Evolutionary conservation across 2,329 filamentous ascomycete genomes (phyloP), one percentile per base, ranked within the genome.

Genomic region (Emergomyces orientalis): DNA sequence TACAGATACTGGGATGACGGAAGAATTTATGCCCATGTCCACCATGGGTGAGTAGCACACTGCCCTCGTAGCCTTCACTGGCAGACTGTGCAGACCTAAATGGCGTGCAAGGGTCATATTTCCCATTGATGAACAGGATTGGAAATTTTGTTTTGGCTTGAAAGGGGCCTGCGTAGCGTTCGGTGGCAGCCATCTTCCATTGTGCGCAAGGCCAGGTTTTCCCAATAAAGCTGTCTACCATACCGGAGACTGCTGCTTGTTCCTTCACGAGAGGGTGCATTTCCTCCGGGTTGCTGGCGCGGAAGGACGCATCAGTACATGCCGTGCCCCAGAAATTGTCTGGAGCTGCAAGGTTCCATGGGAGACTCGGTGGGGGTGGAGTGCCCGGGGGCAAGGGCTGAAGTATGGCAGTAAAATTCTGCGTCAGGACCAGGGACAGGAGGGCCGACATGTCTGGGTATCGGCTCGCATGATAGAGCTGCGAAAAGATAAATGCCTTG

Each of bases 1-100:
- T 71, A 65, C 76, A 78, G 13, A 3, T 70, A 64, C 62, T 65
- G 7, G 72, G 41, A 2, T 59, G 56, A 45, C 32, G 19, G 37
- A 30, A 47, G 67, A 71, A 58, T 62, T 60, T 61, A 70, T 60
- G 11, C 13, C 68, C 67, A 59, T 69, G 67, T 25, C 67, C 67
- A n/a, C 66, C 63, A 45, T 71, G 66, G 30, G 66, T 63, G 9
- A 72, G 65, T 11, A 72, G 62, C 2, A 65, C 66, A 55, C 69
- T 72, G 4, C 66, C 69, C n/a, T 68, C 63, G 55, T 70, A 71
- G 0, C 60, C 62, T 1, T 64, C 63, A 55, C 68, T 71, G n/a
- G 66, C 64, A 41, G 68, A 67, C 7, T 64, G 47, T 1, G 71
- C 71, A 5, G 64, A 66, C 4, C 55, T 32, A 4, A 70, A 56